phyloP scores from a whole-genome alignment of 192 early-diverging fungal genomes.

The Gonapodya sp. region DNA sequence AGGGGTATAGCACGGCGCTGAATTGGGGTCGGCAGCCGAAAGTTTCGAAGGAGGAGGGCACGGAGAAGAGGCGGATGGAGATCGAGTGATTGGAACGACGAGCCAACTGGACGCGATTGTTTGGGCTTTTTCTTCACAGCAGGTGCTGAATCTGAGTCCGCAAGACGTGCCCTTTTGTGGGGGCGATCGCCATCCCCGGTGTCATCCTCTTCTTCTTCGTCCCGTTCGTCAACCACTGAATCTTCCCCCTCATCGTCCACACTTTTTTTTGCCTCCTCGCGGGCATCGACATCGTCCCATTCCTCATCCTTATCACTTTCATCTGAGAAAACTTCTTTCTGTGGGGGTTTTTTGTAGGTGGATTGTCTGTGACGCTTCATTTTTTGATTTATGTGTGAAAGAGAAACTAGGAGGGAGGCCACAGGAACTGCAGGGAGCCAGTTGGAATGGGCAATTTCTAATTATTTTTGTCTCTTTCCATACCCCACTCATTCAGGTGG shows the following conservation, averaged over 20 bases:
- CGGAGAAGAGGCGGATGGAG: not conserved
- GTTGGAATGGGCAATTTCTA: no score
- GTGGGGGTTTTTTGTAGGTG: not conserved
- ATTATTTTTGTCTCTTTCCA: no score
- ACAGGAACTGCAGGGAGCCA: no score
- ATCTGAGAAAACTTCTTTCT: not conserved
- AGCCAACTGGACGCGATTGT: not conserved
- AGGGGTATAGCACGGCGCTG: conserved; percentile 92
- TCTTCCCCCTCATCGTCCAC: conserved; percentile 13
- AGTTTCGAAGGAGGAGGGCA: not conserved
- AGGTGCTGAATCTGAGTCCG: conserved; percentile 4
- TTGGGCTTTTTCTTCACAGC: conserved; percentile 11
- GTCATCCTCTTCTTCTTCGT: conserved; percentile 1
- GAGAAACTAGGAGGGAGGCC: not conserved
- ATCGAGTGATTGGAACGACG: conserved; percentile 61
- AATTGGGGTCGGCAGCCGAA: conserved; percentile 85
- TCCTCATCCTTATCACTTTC: not conserved
- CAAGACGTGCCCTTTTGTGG: not conserved
- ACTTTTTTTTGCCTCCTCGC: conserved; percentile 15
- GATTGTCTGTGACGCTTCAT: not conserved
- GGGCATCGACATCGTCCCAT: conserved; percentile 14
- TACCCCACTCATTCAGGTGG: no score
- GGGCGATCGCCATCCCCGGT: not conserved
- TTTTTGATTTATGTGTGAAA: no score
- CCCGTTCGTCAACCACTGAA: not conserved